Base-by-base conservation (phyloP, 2,329 filamentous ascomycete species). In the Alternaria infectoria region DNA sequence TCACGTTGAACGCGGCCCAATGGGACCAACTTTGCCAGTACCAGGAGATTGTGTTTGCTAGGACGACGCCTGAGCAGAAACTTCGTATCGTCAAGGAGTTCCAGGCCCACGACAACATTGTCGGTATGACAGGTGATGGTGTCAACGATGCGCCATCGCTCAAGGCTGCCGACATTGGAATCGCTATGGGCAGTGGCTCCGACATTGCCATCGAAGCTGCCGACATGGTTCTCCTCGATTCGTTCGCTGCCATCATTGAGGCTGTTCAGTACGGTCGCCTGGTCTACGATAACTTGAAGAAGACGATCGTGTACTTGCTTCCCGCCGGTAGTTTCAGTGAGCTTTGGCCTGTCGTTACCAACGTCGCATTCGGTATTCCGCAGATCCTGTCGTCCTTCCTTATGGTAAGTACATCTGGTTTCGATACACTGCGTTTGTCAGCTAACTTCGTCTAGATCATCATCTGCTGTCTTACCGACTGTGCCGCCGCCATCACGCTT, bases 261-360 rank as follows among this genome's bases (percentile, higher is more conserved):
- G 91, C 91, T 1, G 87, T 93, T 3, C 84, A 88, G 66, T 92
- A 90, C 62, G 91, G 91, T 0, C 86, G 91, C 13, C 87, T 92
- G 6, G 90, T 93, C n/a, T 93, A 91, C 78, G 90, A 93, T 77
- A 93, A 93, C 70, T 80, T 93, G 54, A 91, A 92, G 77, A 93
- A 94, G 83, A 90, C 87, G 0, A 88, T 92, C 64, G 87, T 88
- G n/a, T 93, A 93, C 72, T 83, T 93, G 3, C 83, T 93, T 0
- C 90, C 91, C 0, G 91, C 91, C 0, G 91, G 91, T 3, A 87
- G 84, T n/a, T 93, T 92, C 76, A 88, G 87, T 56, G 91, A 93
- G 75, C 90, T 93, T 78, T 87, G 77, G 90, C 91, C 91, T 0
- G 88, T 93, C 46, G 86, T 93, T 78, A 91, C 89, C 2, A 92